Evolutionary conservation across 2,329 filamentous ascomycete species (phyloP), one percentile per base, ranked within the genome.

Genomic region (Cordyceps farinosa): DNA sequence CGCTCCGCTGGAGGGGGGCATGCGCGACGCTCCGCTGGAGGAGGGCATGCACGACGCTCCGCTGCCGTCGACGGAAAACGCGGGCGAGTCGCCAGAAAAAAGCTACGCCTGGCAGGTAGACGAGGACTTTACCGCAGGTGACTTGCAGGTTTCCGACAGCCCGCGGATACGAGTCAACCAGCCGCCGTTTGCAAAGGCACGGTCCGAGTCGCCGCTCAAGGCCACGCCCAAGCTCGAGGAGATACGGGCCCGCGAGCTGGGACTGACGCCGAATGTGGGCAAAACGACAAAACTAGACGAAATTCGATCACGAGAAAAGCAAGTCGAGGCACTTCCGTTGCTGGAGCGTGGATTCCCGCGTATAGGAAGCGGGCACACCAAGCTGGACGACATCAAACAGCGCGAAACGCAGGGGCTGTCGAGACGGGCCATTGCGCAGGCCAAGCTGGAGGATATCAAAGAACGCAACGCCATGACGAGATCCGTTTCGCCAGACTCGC

Each of bases 41-140:
- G 22, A 22, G 22, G 22, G 22, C 22, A 22, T 22, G 22, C 22
- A 22, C 5, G 74, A 76, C 50, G 60, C 72, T 2, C 72, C 75
- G 0, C 64, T 77, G 1, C 72, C 71, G 3, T 77, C 76, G 5
- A 66, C 75, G 42, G 78, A 78, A 50, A 54, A 36, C 27, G 22
- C 22, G 53, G 34, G 17, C 45, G 55, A 30, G 61, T 82, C 81
- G 0, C 82, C 83, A 0, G 79, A 81, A 58, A 84, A 82, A 70
- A 82, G 79, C 67, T 83, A 80, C 63, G 80, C 78, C 8, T 87
- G 83, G 84, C 75, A 85, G 62, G 71, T 84, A 7, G 84, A 86
- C 40, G 79, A 80, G 5, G 84, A 87, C 61, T 85, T 87, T 66
- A 86, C 84, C 0, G 83, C 79, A 11, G 78, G 79, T 48, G 83